Evolutionary conservation across 148 eudicot species (phyloP).

Genomic region (Beta vulgaris): DNA sequence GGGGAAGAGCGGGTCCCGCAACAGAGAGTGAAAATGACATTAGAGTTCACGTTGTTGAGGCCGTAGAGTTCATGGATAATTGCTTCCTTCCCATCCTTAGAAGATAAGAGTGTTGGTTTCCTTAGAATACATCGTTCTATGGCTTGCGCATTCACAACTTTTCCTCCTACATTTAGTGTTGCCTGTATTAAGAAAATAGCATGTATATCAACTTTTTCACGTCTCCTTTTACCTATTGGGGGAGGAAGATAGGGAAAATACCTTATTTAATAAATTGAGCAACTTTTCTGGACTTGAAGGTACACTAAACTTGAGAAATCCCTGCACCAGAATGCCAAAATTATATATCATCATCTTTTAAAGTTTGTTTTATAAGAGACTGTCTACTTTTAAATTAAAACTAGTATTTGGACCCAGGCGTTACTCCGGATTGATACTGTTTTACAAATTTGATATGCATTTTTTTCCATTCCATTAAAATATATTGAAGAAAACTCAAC

Average conservation of each 20-base stretch:
- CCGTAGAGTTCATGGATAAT: slow-evolving; percentile 62
- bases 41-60: slow-evolving; percentile 57
- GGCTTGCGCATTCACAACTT: slow-evolving; percentile 70
- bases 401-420: too few species aligned
- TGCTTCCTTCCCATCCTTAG: slow-evolving; percentile 48
- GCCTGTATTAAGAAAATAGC: too few species aligned
- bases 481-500: too few species aligned
- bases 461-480: too few species aligned
- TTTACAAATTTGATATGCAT: too few species aligned
- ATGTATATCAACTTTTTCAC: too few species aligned
- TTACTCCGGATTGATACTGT: too few species aligned
- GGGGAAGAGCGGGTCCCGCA: slow-evolving; percentile 97
- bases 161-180: slow-evolving; percentile 81
- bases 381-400: too few species aligned
- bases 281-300: slow-evolving; percentile 65
- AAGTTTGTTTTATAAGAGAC: background rate
- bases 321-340: slow-evolving; percentile 38
- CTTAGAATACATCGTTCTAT: slow-evolving; percentile 78
- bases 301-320: slow-evolving; percentile 78
- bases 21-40: slow-evolving; percentile 70
- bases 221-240: too few species aligned
- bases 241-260: slow-evolving; percentile 26
- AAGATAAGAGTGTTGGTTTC: slow-evolving; percentile 37
- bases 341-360: background rate
- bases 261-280: slow-evolving; percentile 72